Evolutionary conservation across 2,329 filamentous ascomycete species (phyloP), one percentile per base, ranked within the genome.

Genomic region (Aspergillus tamarii): DNA sequence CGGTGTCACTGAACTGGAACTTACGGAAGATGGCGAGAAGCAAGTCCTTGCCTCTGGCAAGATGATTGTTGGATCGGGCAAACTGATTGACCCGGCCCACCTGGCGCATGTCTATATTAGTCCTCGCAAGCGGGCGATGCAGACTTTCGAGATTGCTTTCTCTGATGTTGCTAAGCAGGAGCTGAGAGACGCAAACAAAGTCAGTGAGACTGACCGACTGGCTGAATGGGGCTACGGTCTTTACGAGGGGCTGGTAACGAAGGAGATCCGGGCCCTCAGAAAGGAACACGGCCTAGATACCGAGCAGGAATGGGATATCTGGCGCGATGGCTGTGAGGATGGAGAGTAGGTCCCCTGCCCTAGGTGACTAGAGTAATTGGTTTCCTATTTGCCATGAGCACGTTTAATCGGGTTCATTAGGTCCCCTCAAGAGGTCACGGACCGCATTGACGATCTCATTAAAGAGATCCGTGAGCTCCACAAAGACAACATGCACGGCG

Each of bases 191-290:
- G 66, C 65, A 0, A 58, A 65, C 36, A 78, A 80, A 46, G 77
- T 87, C 30, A 75, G 82, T 62, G 73, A 84, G 39, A 87, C 84
- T 1, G 82, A 85, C 62, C 75, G 77, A 2, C 77, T 89, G 50
- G 77, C 82, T 2, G 87, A 89, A 72, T 89, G 87, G 87, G 83
- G 86, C 64, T 89, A 89, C 74, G 87, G 87, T 53, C 77, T 83
- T 64, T 89, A 89, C 72, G 87, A 89, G 73, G 87, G 87, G 12
- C 73, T 88, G 28, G 81, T 81, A 53, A 80, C 78, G 9, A 70
- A 77, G n/a, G 77, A 86, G 68, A 89, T 89, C 57, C 76, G 78
- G 16, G 72, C 76, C 32, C 67, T 77, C 64, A 79, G 87, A 63
- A 76, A 79, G 65, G 68, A 80, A 61, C 75, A 78, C 10, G 85